Conservation (phyloP, 768 basidiomycete genomes). For the Tricholomella constricta region DNA sequence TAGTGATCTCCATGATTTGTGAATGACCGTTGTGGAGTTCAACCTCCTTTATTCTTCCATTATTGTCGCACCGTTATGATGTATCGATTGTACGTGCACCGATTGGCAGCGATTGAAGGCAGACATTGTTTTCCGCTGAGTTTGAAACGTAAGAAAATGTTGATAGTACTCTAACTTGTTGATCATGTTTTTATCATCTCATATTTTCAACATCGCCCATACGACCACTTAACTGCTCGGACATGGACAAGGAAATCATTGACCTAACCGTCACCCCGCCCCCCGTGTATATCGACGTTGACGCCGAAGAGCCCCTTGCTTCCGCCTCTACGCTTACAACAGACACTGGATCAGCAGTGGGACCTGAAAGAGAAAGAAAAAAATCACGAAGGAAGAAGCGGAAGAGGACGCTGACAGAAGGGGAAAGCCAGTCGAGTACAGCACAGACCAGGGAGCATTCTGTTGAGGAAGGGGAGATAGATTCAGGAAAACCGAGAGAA, state of each 20-base stretch:
- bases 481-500: not conserved
- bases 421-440: slow-evolving; percentile 15
- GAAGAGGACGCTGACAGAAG: slow-evolving; percentile 26
- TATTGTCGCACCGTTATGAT: not conserved
- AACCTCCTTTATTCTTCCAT: slow-evolving; percentile 1
- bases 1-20: not conserved
- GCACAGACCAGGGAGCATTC: slow-evolving; percentile 23
- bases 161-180: not conserved
- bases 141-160: slow-evolving; percentile 12
- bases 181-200: not conserved
- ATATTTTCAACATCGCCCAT: not conserved
- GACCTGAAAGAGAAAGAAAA: slow-evolving; percentile 13
- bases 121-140: slow-evolving; percentile 5
- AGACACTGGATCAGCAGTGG: not conserved
- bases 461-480: slow-evolving; percentile 20
- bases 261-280: slow-evolving; percentile 30
- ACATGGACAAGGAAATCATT: slow-evolving; percentile 29
- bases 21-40: not conserved
- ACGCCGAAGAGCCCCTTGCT: not conserved
- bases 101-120: not conserved
- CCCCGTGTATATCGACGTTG: slow-evolving; percentile 2
- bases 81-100: not conserved
- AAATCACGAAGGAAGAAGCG: slow-evolving; percentile 26
- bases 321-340: not conserved
- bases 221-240: not conserved